Evolutionary conservation across 257 asterid genomes (phyloP).

Genomic region (Fraxinus quadrangulata): DNA sequence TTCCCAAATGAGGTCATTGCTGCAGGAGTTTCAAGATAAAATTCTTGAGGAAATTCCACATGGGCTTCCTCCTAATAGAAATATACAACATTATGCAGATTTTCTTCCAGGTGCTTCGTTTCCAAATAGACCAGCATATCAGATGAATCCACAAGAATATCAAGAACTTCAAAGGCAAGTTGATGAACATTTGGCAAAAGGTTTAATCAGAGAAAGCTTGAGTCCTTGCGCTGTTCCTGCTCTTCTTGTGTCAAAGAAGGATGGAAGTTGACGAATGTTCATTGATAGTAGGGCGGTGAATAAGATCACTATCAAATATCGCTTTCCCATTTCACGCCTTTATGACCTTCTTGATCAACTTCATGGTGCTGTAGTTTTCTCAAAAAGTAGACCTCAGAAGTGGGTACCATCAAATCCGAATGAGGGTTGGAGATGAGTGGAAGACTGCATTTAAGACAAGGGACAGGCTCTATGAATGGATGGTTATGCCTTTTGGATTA

Average conservation of each 20-base stretch:
- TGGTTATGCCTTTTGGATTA: too few species aligned
- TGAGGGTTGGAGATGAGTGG: background rate
- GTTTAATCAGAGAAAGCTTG: background rate
- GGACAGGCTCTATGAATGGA: too few species aligned
- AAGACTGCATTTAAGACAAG: background rate
- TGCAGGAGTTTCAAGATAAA: background rate
- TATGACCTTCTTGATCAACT: background rate
- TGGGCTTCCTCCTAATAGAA: background rate
- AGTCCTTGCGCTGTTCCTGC: background rate
- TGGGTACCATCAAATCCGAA: conserved; percentile 8
- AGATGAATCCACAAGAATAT: background rate
- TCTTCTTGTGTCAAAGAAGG: background rate
- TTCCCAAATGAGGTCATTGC: background rate
- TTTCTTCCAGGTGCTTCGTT: background rate
- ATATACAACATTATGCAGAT: conserved; percentile 15
- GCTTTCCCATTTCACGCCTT: background rate
- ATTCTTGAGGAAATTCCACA: background rate
- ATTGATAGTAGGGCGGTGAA: conserved; percentile 12
- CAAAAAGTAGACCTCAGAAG: background rate
- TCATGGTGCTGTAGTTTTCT: background rate
- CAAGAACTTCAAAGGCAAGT: conserved; percentile 20
- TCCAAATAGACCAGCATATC: background rate
- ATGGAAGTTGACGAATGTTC: background rate
- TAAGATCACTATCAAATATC: background rate
- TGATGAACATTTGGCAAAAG: background rate